Conservation (phyloP, 148 eudicot genomes). For the Talinum fruticosum region DNA sequence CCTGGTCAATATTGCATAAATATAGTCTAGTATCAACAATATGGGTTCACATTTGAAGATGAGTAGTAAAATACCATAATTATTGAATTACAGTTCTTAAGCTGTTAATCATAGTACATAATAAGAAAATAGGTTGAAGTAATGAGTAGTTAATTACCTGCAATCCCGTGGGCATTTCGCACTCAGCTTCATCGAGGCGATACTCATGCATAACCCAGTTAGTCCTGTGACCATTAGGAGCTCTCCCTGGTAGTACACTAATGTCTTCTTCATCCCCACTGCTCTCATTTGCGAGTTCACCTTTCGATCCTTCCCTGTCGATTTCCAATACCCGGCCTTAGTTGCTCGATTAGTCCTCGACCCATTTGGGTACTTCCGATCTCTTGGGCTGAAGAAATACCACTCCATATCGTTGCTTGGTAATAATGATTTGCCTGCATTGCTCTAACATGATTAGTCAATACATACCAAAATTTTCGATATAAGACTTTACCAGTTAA, state of each 20-base stretch:
- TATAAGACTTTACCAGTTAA: no score
- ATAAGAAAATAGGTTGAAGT: no score
- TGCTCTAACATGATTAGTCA: no score
- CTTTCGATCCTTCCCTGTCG: conserved; percentile 60
- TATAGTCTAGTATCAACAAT: no score
- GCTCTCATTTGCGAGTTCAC: conserved; percentile 43
- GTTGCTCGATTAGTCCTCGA: conserved; percentile 69
- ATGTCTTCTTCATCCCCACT: conserved; percentile 63
- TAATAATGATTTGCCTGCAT: conserved; percentile 50
- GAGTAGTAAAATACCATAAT: no score
- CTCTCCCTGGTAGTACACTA: conserved; percentile 66
- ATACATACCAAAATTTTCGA: no score
- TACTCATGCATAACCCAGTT: conserved; percentile 78
- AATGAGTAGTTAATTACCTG: conserved; percentile 25
- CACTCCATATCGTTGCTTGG: conserved; percentile 72
- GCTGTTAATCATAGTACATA: no score
- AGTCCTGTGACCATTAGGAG: conserved; percentile 58
- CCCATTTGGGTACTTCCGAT: conserved; percentile 68
- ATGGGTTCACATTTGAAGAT: no score
- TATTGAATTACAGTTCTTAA: no score
- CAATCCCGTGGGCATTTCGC: conserved; percentile 29
- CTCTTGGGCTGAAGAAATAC: conserved; percentile 65
- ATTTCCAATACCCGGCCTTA: conserved; percentile 63
- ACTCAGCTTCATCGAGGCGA: conserved; percentile 44
- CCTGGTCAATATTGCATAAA: no score